Percentiles rank a stretch among this genome's conserved stretches.
phyloP scores from a whole-genome alignment of 1,139 yeast genomes.

The Hanseniaspora gamundiae region DNA sequence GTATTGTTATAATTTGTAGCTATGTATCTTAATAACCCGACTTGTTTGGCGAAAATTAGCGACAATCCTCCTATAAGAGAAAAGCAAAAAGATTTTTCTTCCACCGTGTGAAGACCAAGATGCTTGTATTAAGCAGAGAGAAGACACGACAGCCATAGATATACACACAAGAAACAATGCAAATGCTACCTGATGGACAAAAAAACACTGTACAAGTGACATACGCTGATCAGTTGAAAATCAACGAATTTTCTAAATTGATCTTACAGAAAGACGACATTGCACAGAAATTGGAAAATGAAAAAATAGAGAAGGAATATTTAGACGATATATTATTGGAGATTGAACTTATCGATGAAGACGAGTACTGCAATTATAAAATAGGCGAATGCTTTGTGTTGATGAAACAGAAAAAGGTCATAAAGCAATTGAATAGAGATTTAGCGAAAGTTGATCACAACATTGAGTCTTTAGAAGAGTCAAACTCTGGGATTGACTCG shows the following conservation, averaged over 20 bases:
- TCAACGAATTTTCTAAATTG: slow-evolving; percentile 77
- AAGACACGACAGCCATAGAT: too few relatives aligned
- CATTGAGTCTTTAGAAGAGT: slow-evolving; percentile 35
- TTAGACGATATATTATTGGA: slow-evolving; percentile 79
- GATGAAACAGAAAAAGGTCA: slow-evolving; percentile 52
- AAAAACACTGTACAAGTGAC: slow-evolving; percentile 64
- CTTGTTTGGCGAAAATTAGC: too few relatives aligned
- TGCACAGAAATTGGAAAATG: slow-evolving; percentile 36
- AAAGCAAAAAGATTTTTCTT: background rate
- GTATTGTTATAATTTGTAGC: slow-evolving; percentile 2
- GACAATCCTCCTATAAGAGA: too few relatives aligned
- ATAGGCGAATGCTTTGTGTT: slow-evolving; percentile 58
- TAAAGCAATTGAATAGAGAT: slow-evolving; percentile 53
- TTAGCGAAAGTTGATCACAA: slow-evolving; percentile 37
- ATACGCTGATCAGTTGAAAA: slow-evolving; percentile 81
- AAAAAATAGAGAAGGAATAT: slow-evolving; percentile 69
- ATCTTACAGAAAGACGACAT: slow-evolving; percentile 56
- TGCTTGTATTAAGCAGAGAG: too few relatives aligned
- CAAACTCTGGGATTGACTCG: slow-evolving; percentile 40
- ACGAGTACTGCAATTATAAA: slow-evolving; percentile 48
- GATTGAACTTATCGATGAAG: slow-evolving; percentile 70
- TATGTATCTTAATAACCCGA: too few relatives aligned
- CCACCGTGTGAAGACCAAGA: background rate
- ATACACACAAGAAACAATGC: too few relatives aligned
- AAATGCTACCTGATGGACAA: slow-evolving; percentile 54